Evolutionary conservation across 257 asterid genomes (phyloP), one percentile per base, ranked within the genome.

Genomic region (Solanum appendiculatum): DNA sequence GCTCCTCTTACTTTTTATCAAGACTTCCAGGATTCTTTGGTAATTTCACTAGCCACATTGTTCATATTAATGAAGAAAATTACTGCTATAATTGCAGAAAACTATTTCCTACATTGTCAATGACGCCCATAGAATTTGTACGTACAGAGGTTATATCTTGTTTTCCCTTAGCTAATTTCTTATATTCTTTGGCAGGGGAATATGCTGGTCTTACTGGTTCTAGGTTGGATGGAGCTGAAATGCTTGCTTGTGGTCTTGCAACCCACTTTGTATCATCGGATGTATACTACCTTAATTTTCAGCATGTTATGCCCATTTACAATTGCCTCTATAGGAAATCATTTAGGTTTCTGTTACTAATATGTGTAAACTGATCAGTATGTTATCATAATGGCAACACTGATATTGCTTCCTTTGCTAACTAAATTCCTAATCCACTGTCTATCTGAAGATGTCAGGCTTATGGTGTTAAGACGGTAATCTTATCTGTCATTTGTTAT

Each of bases 1-100:
- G 98, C 23, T 96, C 98, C 89, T 96, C 99, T 68, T 94, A 91
- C 91, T 95, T 92, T 89, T 90, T 95, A 90, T 95, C 98, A 80
- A 95, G 95, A 86, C 97, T 92, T 82, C 97, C 98, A 25, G 98
- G 98, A 85, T 96, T 92, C 91, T 93, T 94, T 44, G 98, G 99
- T 44, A 44, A 44, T 44, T 44, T 44, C 15, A 44, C 51, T 44
- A 44, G 51, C 51, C 51, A 44, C 15, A 34, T 34, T 34, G 51
- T 44, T 44, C 15, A 44, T 44, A 44, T 44, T 44, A 25, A 29
- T 64, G 13, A 12, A 64, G 20, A 15, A 25, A 27, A 10, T 64
- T 64, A 27, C 8, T 64, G 36, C 40, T 69, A 31, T 31, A 31
- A 69, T 69, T 31, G 77, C 3, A 6, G 42, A 69, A 69, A 39